Evolutionary conservation across 257 asterid genomes (phyloP).

Genomic region (Scutellaria barbata): DNA sequence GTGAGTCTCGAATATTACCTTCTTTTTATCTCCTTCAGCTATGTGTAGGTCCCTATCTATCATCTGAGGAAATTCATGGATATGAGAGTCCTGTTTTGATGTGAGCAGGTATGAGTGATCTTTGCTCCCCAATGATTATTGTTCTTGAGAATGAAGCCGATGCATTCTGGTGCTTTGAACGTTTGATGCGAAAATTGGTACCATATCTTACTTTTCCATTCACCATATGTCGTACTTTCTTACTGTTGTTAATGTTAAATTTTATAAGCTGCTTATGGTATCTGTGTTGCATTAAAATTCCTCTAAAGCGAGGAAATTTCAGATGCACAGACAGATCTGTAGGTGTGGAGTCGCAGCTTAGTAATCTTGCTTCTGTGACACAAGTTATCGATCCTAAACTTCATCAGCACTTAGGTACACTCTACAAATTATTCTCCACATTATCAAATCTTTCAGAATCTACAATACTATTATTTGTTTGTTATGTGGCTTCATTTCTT

Average conservation of each 20-base stretch:
- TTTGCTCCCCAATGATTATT: conserved; percentile 93
- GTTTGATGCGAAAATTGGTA: conserved; percentile 89
- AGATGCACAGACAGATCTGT: conserved; percentile 86
- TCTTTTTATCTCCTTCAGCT: conserved; percentile 25
- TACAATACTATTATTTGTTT: too few relatives aligned
- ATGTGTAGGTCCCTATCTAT: background rate
- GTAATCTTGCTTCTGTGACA: conserved; percentile 78
- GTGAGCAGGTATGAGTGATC: conserved; percentile 93
- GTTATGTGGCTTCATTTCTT: too few relatives aligned
- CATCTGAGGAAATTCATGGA: background rate
- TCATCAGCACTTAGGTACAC: conserved; percentile 91
- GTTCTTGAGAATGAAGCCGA: conserved; percentile 93
- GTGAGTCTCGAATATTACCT: conserved; percentile 43
- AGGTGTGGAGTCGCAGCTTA: conserved; percentile 88
- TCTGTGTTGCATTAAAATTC: conserved; percentile 41
- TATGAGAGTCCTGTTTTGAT: conserved; percentile 8
- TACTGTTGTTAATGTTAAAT: background rate
- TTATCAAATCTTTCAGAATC: too few relatives aligned
- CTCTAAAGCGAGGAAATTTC: conserved; percentile 88
- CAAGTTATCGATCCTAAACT: conserved; percentile 95
- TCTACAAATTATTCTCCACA: conserved; percentile 7
- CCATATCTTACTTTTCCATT: background rate
- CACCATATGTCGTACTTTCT: background rate
- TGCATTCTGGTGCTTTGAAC: conserved; percentile 97
- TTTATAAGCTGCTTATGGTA: conserved; percentile 32